phyloP scores from a whole-genome alignment of 2,329 filamentous ascomycete genomes.

The Fusarium longipes region DNA sequence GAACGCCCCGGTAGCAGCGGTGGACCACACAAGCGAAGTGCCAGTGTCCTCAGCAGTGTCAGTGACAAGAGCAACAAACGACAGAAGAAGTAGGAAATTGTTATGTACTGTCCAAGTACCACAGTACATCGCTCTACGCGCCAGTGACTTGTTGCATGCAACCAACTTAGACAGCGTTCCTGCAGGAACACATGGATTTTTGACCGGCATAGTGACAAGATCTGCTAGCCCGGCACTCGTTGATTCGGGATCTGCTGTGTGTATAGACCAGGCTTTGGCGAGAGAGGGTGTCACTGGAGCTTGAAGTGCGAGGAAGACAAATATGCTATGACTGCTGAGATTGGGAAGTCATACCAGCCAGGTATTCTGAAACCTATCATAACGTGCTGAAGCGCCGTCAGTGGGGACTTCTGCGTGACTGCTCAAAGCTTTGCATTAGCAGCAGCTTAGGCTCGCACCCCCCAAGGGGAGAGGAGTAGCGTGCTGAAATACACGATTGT shows the following conservation, averaged over 20 bases:
- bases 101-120: conserved; percentile 41
- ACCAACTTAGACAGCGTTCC: conserved; percentile 19
- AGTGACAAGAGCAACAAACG: conserved; percentile 73
- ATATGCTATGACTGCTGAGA: conserved; percentile 3
- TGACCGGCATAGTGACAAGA: conserved; percentile 15
- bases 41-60: conserved; percentile 78
- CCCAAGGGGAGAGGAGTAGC: background rate
- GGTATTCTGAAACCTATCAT: conserved; percentile 8
- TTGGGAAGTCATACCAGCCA: conserved; percentile 13
- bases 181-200: conserved; percentile 27
- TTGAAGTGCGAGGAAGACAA: conserved; percentile 9
- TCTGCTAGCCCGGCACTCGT: conserved; percentile 32
- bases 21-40: conserved; percentile 77
- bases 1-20: conserved; percentile 55
- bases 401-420: conserved; percentile 27
- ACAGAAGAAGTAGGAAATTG: conserved; percentile 60
- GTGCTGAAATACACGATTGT: conserved; percentile 20
- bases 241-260: conserved; percentile 27
- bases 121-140: conserved; percentile 30
- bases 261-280: conserved; percentile 6
- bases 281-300: conserved; percentile 16
- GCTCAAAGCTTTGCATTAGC: conserved; percentile 30
- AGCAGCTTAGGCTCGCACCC: conserved; percentile 13
- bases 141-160: conserved; percentile 30
- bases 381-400: conserved; percentile 25